phyloP scores from a whole-genome alignment of 2,329 filamentous ascomycete genomes.

The Botrytis medusae region DNA sequence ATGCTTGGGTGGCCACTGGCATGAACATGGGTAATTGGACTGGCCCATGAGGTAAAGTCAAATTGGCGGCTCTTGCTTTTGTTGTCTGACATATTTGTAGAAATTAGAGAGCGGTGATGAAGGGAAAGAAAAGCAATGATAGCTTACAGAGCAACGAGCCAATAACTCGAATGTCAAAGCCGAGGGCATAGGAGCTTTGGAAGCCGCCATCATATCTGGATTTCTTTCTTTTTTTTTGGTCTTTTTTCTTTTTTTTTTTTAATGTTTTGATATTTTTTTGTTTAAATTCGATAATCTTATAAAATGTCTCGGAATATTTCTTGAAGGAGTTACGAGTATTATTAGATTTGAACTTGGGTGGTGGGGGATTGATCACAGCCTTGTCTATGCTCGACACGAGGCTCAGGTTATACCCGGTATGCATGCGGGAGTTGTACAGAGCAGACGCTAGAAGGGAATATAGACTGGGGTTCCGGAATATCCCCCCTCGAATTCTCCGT shows the following conservation, averaged over 20 bases:
- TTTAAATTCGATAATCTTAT: background rate
- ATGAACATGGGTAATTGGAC: slow-evolving; percentile 95
- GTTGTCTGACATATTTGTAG: slow-evolving; percentile 64
- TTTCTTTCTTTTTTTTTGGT: background rate
- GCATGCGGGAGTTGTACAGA: background rate
- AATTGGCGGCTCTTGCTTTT: slow-evolving; percentile 83
- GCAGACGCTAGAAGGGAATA: background rate
- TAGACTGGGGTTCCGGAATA: background rate
- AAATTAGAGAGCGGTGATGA: slow-evolving; percentile 14
- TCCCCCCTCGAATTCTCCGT: background rate
- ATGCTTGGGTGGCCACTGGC: slow-evolving; percentile 96
- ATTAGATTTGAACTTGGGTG: background rate
- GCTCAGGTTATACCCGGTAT: background rate
- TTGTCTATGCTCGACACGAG: slow-evolving; percentile 2
- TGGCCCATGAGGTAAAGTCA: slow-evolving; percentile 87
- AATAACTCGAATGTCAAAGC: slow-evolving; percentile 78
- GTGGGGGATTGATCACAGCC: slow-evolving; percentile 3
- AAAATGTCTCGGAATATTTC: background rate
- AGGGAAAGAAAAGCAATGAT: slow-evolving; percentile 17
- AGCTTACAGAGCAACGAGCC: slow-evolving; percentile 74
- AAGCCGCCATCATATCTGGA: slow-evolving; percentile 22
- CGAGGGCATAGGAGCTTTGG: slow-evolving; percentile 47
- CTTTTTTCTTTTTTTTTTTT: too few species aligned
- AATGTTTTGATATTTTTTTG: background rate
- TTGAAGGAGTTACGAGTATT: background rate